phyloP scores from a whole-genome alignment of 2,329 filamentous ascomycete species.

The Chalaropsis thielavioides region DNA sequence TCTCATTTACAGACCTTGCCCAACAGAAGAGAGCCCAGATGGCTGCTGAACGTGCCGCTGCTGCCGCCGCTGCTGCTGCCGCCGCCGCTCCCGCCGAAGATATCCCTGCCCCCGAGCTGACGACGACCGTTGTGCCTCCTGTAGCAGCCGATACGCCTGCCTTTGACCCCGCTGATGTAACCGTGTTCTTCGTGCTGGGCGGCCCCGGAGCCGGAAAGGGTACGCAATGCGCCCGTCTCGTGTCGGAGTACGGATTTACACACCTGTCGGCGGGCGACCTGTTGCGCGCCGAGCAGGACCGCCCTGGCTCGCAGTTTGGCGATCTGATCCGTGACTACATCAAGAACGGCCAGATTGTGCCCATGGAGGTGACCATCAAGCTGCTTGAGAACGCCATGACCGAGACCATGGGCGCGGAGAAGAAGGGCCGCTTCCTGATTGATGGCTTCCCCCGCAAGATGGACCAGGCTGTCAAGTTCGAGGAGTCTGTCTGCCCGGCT shows the following conservation, averaged over 20 bases:
- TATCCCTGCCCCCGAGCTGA: slow-evolving; percentile 58
- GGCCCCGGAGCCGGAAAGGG: slow-evolving; percentile 93
- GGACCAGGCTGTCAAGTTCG: slow-evolving; percentile 91
- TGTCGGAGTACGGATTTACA: slow-evolving; percentile 75
- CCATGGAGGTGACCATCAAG: slow-evolving; percentile 95
- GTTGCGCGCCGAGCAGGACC: slow-evolving; percentile 82
- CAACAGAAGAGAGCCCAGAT: slow-evolving; percentile 11
- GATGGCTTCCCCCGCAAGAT: slow-evolving; percentile 90
- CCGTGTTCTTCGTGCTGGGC: slow-evolving; percentile 92
- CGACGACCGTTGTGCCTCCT: background rate
- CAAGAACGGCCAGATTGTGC: slow-evolving; percentile 86
- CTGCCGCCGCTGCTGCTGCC: background rate
- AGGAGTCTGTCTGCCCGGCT: slow-evolving; percentile 71
- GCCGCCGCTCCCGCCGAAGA: slow-evolving; percentile 6
- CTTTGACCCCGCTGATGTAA: slow-evolving; percentile 63
- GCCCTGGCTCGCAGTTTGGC: slow-evolving; percentile 74
- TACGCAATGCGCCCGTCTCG: slow-evolving; percentile 83
- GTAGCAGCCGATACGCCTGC: slow-evolving; percentile 35
- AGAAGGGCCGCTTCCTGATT: slow-evolving; percentile 58
- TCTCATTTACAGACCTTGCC: slow-evolving; percentile 9
- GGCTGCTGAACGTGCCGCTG: slow-evolving; percentile 13
- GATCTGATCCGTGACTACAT: slow-evolving; percentile 88
- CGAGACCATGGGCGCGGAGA: slow-evolving; percentile 40
- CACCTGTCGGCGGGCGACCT: slow-evolving; percentile 91
- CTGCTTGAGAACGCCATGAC: slow-evolving; percentile 89